Evolutionary conservation across 306 rosid species (phyloP).

Genomic region (Acacia acuminata): DNA sequence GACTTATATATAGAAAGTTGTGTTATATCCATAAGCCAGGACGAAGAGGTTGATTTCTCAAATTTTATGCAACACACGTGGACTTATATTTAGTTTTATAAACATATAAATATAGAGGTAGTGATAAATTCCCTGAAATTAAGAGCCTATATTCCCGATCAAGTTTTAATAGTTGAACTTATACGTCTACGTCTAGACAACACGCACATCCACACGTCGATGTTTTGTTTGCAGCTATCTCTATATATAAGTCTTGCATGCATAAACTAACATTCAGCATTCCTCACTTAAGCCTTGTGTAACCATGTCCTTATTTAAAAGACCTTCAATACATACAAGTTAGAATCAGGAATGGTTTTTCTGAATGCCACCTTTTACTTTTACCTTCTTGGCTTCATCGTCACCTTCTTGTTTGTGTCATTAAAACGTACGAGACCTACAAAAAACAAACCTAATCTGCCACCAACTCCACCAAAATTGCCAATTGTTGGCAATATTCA

Average conservation of each 20-base stretch:
- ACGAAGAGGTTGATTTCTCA: too few species aligned
- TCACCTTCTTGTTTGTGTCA: not conserved
- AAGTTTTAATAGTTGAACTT: too few species aligned
- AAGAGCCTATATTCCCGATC: too few species aligned
- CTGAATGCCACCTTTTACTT: not conserved
- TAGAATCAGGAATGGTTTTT: not conserved
- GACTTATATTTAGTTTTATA: too few species aligned
- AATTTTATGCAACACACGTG: too few species aligned
- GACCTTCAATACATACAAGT: not conserved
- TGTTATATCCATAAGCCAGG: too few species aligned
- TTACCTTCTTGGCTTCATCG: not conserved
- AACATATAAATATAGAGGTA: too few species aligned
- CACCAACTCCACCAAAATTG: constrained; percentile 22
- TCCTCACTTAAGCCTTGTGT: not conserved
- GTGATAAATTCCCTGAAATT: too few species aligned
- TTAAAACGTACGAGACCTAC: not conserved
- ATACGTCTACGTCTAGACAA: too few species aligned
- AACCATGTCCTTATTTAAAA: not conserved
- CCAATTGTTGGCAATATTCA: constrained; percentile 29
- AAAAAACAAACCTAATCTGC: not conserved
- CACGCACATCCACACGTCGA: too few species aligned
- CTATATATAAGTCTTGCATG: not conserved
- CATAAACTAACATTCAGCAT: not conserved
- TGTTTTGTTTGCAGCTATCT: too few species aligned
- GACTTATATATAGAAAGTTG: too few species aligned